Base-by-base conservation (phyloP, 441 rosid species). In the Eutrema salsugineum region DNA sequence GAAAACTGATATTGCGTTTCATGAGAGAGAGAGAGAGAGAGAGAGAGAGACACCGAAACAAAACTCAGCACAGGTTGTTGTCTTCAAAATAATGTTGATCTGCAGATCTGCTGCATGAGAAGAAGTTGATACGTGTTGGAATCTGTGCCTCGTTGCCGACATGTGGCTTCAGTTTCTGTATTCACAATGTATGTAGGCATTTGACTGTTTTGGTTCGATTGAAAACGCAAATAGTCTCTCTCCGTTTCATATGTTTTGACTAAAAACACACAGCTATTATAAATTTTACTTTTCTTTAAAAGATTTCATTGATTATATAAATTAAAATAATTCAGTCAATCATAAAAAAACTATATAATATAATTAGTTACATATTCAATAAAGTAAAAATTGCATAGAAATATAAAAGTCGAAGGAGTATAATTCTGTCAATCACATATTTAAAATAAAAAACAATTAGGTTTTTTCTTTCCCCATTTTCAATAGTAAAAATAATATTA, bases 91-190 rank as follows among this genome's bases (percentile, higher is more conserved):
- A 46, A 56, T 36, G 63, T 8, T 75, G 78, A 75, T 75, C 69
- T 68, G 74, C 78, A 75, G 74, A 75, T 75, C 54, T 66, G 49
- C 12, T 60, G 78, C 63, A 67, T 75, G 63, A 68, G 73, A 66
- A 49, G 67, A 19, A 56, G 16, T 27, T 30, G 59, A 68, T 62
- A 62, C 74, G 74, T 62, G 74, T 68, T 62, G 57, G 65, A 7
- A 14, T 47, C 28, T 61, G 65, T 61, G 58, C 44, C 57, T 62
- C 16, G 3, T 14, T 56, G 64, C 74, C 51, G 65, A 75, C 78
- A 68, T 68, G 73, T 75, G 73, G 60, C 24, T 4, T 59, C 53
- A 32, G 1, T 20, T 48, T 70, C 15, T 59, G 56, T 50, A 24
- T 17, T 57, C 66, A 30, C 57, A 46, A 63, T 32, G 43, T 30